Evolutionary conservation across 2,329 filamentous ascomycete genomes (phyloP).

Genomic region (Ilyonectria robusta): DNA sequence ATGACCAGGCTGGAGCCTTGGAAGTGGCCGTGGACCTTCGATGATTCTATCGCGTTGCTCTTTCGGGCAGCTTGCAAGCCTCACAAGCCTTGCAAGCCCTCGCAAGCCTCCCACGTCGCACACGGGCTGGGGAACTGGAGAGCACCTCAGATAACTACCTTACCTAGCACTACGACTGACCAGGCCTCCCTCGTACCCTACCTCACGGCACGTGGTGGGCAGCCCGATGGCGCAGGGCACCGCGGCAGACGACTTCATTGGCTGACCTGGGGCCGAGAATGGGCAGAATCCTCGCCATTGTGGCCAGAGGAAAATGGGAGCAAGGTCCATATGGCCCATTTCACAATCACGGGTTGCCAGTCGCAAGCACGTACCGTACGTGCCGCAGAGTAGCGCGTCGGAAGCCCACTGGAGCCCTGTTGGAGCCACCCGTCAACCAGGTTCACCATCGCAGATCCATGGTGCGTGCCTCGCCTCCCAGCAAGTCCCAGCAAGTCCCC

Average conservation of each 20-base stretch:
- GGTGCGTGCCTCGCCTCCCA: not conserved
- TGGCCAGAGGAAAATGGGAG: constrained; percentile 2
- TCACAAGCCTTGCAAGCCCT: not conserved
- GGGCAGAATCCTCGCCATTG: constrained; percentile 18
- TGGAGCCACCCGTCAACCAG: constrained; percentile 24
- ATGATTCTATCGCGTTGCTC: constrained; percentile 27
- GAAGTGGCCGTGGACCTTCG: constrained; percentile 29
- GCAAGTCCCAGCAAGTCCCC: not conserved
- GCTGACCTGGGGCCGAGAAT: constrained; percentile 4
- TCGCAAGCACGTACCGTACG: constrained; percentile 5
- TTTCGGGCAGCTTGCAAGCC: constrained; percentile 24
- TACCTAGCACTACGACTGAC: not conserved
- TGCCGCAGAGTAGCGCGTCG: constrained; percentile 7
- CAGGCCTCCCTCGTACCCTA: not conserved
- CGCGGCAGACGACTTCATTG: constrained; percentile 8
- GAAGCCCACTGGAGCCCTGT: constrained; percentile 14
- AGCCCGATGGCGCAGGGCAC: constrained; percentile 13
- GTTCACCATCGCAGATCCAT: constrained; percentile 24
- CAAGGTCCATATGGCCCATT: not conserved
- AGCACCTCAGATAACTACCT: not conserved
- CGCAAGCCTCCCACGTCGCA: not conserved
- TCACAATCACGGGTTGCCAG: not conserved
- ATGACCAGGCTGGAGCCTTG: constrained; percentile 14
- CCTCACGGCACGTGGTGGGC: constrained; percentile 17
- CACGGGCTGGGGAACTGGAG: not conserved